Evolutionary conservation across 2,329 filamentous ascomycete species (phyloP), one percentile per base, ranked within the genome.

Genomic region (Ceratocystis eucalypticola): DNA sequence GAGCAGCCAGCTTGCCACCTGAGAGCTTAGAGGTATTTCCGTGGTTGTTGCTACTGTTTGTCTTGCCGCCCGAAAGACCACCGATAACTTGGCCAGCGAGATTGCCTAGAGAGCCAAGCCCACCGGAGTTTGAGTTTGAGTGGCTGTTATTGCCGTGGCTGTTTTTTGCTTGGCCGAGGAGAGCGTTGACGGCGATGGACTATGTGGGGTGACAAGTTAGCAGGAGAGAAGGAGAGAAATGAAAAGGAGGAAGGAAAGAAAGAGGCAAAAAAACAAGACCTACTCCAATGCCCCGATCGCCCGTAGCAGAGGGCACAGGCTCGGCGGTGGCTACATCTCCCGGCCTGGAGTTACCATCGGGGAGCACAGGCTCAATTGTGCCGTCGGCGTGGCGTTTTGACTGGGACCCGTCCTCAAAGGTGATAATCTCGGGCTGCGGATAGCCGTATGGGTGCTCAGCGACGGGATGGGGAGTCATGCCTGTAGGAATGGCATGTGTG

Each of bases 261-360:
- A 53, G 33, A 66, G 44, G 10, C 37, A 53, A 64, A 5, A 20
- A 44, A 17, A 50, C 2, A 15, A 22, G 30, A 80, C 85, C 74
- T 81, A 88, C 86, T 69, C 86, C 84, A 66, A 89, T 75, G 50
- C 85, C 83, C 69, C 86, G 80, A 64, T 88, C 85, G 44, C 83
- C 80, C 33, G 77, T 76, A 30, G 77, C 3, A 82, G 82, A 69
- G 81, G 80, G 22, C 77, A 12, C 10, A 41, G 37, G 10, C 37
- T 41, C 37, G 37, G 37, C 3, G 37, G 37, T 12, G 37, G 37
- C 10, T 41, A 41, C 10, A 4, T 41, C 71, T 64, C 79, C 77
- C 71, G 82, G 77, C 66, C 77, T 77, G 55, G 59, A 28, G 45
- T 77, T 79, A 53, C 81, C 80, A 55, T 70, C 72, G 6, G 78